phyloP scores from a whole-genome alignment of 768 basidiomycete species.

The Kockovaella imperatae region DNA sequence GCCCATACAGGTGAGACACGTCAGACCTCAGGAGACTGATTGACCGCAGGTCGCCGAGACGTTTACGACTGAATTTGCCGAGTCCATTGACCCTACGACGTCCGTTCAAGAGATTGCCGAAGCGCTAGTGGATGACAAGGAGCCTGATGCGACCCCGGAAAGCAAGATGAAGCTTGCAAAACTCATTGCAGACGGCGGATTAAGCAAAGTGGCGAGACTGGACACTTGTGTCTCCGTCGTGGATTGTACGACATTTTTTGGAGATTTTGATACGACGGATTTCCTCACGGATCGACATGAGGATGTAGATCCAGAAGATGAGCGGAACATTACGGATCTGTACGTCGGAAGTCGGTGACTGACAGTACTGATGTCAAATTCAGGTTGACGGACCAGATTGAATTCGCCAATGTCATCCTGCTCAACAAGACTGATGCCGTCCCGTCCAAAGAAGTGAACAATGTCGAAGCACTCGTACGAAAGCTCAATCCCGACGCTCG shows the following conservation, averaged over 20 bases:
- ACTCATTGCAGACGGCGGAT: slow-evolving; percentile 37
- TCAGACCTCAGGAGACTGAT: no score
- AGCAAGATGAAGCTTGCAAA: slow-evolving; percentile 24
- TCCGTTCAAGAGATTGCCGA: slow-evolving; percentile 24
- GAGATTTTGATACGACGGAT: slow-evolving; percentile 40
- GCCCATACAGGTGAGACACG: slow-evolving; percentile 30
- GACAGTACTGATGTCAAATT: no score
- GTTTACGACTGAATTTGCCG: slow-evolving; percentile 39
- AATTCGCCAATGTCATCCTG: slow-evolving; percentile 43
- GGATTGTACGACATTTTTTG: slow-evolving; percentile 35
- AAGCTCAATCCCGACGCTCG: slow-evolving; percentile 39
- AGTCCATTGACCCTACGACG: slow-evolving; percentile 18
- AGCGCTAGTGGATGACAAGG: slow-evolving; percentile 12
- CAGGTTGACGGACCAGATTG: slow-evolving; percentile 42
- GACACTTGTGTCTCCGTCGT: slow-evolving; percentile 42
- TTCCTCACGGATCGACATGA: slow-evolving; percentile 41
- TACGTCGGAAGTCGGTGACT: slow-evolving; percentile 1
- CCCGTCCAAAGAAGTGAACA: slow-evolving; percentile 12
- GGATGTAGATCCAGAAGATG: slow-evolving; percentile 42
- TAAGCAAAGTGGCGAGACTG: slow-evolving; percentile 36
- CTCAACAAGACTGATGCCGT: slow-evolving; percentile 43
- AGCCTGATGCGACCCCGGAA: slow-evolving; percentile 9
- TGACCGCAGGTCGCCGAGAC: slow-evolving; percentile 41
- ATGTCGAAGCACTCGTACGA: slow-evolving; percentile 27
- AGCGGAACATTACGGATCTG: slow-evolving; percentile 41